Conservation (phyloP, 768 basidiomycete species). For the Stropharia rugosoannulata region DNA sequence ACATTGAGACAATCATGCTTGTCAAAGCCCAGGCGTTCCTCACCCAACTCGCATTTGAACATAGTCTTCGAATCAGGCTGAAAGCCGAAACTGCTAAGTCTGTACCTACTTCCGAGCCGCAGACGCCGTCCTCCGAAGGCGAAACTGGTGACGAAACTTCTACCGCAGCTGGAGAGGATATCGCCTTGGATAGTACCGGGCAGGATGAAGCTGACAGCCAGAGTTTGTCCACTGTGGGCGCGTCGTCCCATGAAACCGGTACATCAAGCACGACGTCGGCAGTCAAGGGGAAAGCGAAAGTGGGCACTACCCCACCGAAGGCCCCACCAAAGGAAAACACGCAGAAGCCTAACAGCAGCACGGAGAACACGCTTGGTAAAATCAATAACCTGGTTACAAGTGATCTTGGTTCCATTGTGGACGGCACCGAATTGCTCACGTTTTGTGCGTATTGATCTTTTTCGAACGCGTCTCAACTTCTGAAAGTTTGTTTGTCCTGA, state of each 20-base stretch:
- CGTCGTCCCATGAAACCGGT: background rate
- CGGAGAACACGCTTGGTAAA: background rate
- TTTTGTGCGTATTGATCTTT: background rate
- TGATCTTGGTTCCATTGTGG: background rate
- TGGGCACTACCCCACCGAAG: background rate
- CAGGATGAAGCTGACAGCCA: background rate
- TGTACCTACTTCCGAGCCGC: background rate
- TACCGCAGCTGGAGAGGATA: background rate
- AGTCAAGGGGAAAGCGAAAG: background rate
- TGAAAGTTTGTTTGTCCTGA: background rate
- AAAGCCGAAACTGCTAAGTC: constrained; percentile 36
- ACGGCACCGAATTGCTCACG: background rate
- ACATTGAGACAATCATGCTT: constrained; percentile 40
- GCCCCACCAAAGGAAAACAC: background rate
- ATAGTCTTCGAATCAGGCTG: constrained; percentile 59
- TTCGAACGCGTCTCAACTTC: background rate
- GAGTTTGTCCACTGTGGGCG: background rate
- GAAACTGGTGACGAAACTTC: background rate
- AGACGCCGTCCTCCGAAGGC: background rate
- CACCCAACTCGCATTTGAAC: constrained; percentile 42
- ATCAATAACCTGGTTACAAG: background rate
- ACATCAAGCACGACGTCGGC: background rate
- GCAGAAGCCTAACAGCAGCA: background rate
- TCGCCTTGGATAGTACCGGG: background rate
- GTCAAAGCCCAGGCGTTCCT: constrained; percentile 40